Percentiles rank a stretch among this genome's conserved stretches.
phyloP scores from a whole-genome alignment of 257 asterid genomes.

The Nicotiana undulata region DNA sequence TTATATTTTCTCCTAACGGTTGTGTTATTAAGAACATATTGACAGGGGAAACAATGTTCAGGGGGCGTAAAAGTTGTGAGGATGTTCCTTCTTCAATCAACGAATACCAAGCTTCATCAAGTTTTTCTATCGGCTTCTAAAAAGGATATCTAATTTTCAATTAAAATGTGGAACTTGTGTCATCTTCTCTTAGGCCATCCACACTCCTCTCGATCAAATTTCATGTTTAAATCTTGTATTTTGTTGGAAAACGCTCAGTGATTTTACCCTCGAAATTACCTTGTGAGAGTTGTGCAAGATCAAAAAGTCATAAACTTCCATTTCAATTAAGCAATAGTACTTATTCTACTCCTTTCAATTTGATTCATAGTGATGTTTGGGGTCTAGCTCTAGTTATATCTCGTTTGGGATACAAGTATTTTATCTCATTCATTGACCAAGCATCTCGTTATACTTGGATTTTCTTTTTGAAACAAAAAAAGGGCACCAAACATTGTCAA shows the following conservation, averaged over 20 bases:
- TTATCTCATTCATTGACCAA: slow-evolving; percentile 4
- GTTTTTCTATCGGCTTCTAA: no score
- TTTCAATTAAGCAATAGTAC: neutral
- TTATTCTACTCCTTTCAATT: neutral
- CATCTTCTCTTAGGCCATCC: no score
- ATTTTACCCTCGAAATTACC: neutral
- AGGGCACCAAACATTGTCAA: neutral
- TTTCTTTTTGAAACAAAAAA: neutral
- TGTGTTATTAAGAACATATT: no score
- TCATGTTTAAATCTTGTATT: no score
- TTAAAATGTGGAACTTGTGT: no score
- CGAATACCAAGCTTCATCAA: no score
- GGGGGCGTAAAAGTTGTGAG: neutral
- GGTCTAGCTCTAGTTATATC: neutral
- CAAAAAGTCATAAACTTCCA: neutral
- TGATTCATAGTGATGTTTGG: neutral
- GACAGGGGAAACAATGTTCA: neutral
- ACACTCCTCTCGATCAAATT: no score
- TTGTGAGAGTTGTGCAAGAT: neutral
- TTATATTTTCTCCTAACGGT: neutral
- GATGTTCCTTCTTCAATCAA: neutral
- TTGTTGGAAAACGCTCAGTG: neutral
- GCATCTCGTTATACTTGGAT: neutral
- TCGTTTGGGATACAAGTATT: slow-evolving; percentile 7
- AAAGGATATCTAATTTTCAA: no score